These are phyloP conservation scores for Leccinum ochraceum DNA, from an alignment of 768 basidiomycete genomes.

Conservation along the genomic window DNA sequence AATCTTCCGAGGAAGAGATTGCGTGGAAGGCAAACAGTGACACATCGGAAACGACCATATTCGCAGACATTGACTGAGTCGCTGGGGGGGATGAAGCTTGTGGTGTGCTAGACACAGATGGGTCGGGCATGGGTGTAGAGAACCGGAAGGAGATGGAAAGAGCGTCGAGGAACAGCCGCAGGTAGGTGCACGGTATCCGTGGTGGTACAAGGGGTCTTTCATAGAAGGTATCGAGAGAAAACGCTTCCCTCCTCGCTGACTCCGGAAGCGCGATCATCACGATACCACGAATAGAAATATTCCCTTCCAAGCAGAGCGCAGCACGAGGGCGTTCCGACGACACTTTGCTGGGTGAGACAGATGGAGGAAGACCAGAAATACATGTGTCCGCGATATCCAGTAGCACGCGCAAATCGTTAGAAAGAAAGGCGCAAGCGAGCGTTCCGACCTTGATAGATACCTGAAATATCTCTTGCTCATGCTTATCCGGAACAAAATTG, in stretches of 20 bases:
- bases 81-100: slow-evolving; percentile 3
- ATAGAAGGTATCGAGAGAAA: slow-evolving; percentile 46
- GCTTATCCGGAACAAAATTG: slow-evolving; percentile 4
- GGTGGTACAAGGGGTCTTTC: slow-evolving; percentile 62
- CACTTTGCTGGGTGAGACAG: slow-evolving; percentile 12
- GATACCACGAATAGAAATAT: slow-evolving; percentile 44
- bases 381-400: slow-evolving; percentile 42
- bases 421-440: slow-evolving; percentile 55
- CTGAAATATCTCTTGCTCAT: slow-evolving; percentile 35
- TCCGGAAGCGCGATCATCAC: slow-evolving; percentile 49
- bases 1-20: slow-evolving; percentile 18
- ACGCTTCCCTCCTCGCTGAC: slow-evolving; percentile 4
- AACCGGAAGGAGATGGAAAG: slow-evolving; percentile 22
- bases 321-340: slow-evolving; percentile 22
- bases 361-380: slow-evolving; percentile 24
- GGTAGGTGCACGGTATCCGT: slow-evolving; percentile 46
- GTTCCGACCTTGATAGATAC: slow-evolving; percentile 48
- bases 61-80: slow-evolving; percentile 15
- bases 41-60: slow-evolving; percentile 43
- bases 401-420: slow-evolving; percentile 56
- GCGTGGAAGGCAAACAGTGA: slow-evolving; percentile 56
- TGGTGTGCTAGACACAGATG: slow-evolving; percentile 1
- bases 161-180: slow-evolving; percentile 53
- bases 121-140: slow-evolving; percentile 8
- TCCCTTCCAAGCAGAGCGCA: slow-evolving; percentile 35